Evolutionary conservation across 192 early-diverging fungal genomes (phyloP).

Genomic region (Entomortierella beljakovae): DNA sequence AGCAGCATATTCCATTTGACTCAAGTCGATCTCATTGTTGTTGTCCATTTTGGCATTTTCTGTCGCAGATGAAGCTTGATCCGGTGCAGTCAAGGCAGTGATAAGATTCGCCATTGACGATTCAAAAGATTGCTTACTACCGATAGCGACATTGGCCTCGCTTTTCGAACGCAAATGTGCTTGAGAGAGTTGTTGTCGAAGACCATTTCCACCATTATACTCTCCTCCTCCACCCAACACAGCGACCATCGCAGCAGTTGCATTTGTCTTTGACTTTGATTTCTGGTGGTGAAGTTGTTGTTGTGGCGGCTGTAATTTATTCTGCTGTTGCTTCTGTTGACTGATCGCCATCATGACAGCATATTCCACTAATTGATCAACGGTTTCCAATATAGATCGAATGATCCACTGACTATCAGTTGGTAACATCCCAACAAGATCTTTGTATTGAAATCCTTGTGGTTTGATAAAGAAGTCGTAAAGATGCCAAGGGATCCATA

Average conservation of each 20-base stretch:
- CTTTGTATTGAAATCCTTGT: slow-evolving; percentile 20
- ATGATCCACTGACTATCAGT: slow-evolving; percentile 37
- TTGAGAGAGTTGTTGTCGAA: background rate
- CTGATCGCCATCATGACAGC: slow-evolving; percentile 1
- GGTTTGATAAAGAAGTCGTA: slow-evolving; percentile 44
- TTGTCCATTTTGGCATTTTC: too few relatives aligned
- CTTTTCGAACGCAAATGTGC: slow-evolving; percentile 28
- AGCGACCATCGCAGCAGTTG: background rate
- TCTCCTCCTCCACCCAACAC: background rate
- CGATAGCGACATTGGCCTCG: slow-evolving; percentile 3
- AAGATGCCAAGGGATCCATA: slow-evolving; percentile 48
- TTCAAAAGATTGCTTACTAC: background rate
- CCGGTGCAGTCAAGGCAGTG: background rate
- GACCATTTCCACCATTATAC: background rate
- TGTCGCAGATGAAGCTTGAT: background rate
- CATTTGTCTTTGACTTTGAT: background rate
- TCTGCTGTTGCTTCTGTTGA: background rate
- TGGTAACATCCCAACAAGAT: slow-evolving; percentile 35
- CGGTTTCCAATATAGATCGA: slow-evolving; percentile 27
- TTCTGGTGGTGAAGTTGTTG: background rate
- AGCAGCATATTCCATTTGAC: too few relatives aligned
- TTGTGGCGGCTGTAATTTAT: background rate
- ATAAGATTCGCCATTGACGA: background rate
- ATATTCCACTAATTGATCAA: slow-evolving; percentile 26
- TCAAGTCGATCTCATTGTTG: too few relatives aligned